Base-by-base conservation (phyloP, 345 rosid species). In the Passiflora organensis region DNA sequence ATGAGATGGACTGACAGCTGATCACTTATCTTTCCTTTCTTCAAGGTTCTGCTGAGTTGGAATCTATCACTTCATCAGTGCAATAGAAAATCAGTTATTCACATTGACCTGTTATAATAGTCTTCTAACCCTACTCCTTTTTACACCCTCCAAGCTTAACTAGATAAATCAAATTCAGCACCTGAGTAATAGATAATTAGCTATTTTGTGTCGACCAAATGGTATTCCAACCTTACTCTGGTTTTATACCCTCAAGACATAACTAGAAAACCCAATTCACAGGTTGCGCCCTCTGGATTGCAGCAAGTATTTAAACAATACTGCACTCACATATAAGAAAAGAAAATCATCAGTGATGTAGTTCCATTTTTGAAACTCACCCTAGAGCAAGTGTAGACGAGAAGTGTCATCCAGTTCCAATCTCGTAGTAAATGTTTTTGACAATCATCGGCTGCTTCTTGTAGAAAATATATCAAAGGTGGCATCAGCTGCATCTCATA, bases 401-500 rank as follows among this genome's bases (percentile, higher is more conserved):
- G 47, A 20, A 85, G 82, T 28, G 89, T 89, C 83, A 93, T 77
- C 99, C 96, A 93, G 62, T 86, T 78, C 96, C 96, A 93, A 25
- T 71, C 75, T 53, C 84, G 83, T 48, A 91, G 53, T 10, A 74
- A 51, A 16, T 55, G 68, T 59, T 70, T 84, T 45, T 72, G 68
- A 69, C 37, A 46, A 65, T 71, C 69, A 37, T 82, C 82, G 36
- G 76, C 82, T 55, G 70, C 86, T 55, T 86, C 87, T 46, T 75
- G 89, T 32, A 89, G 82, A 59, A 89, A 93, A 72, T 70, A 86
- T 68, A 89, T 80, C 20, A 88, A 46, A 0, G 94, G 82, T 21
- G 96, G 74, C 99, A 93, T 89, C 45, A 93, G 75, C 76, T 93
- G 99, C 84, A 93, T 74, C 76, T 93, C 99, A 56, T 72, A 89